Percentiles rank a stretch among this genome's conserved stretches.
Evolutionary conservation across 306 rosid genomes (phyloP).

Genomic region (Trichosanthes cucumerina): DNA sequence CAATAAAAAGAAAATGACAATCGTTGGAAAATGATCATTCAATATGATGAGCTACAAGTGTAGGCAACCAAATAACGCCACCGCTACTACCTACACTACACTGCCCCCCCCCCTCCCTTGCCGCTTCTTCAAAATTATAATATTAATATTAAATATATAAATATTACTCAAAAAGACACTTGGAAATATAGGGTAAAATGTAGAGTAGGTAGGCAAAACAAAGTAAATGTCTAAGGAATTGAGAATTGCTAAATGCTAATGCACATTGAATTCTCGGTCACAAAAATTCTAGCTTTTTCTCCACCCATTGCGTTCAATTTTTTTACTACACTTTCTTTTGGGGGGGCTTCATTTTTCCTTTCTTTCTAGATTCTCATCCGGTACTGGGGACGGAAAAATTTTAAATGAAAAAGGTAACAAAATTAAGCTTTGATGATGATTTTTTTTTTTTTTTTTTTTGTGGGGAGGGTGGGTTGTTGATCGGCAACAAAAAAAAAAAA

Average conservation of each 20-base stretch:
- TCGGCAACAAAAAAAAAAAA: too few relatives aligned
- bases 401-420: not conserved
- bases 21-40: slow-evolving; percentile 9
- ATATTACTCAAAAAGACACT: not conserved
- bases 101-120: too few relatives aligned
- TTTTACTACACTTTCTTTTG: not conserved
- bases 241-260: not conserved
- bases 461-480: not conserved
- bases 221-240: not conserved
- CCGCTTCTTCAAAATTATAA: not conserved
- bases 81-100: not conserved
- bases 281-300: not conserved
- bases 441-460: not conserved
- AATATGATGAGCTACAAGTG: not conserved
- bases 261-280: not conserved
- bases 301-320: not conserved
- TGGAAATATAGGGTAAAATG: not conserved
- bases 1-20: not conserved
- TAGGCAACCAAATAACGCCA: not conserved
- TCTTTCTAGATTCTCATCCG: slow-evolving; percentile 3
- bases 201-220: not conserved
- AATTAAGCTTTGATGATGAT: not conserved
- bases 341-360: not conserved
- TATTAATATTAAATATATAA: too few relatives aligned
- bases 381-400: not conserved